phyloP scores from a whole-genome alignment of 306 rosid genomes.

The Alnus rubra region DNA sequence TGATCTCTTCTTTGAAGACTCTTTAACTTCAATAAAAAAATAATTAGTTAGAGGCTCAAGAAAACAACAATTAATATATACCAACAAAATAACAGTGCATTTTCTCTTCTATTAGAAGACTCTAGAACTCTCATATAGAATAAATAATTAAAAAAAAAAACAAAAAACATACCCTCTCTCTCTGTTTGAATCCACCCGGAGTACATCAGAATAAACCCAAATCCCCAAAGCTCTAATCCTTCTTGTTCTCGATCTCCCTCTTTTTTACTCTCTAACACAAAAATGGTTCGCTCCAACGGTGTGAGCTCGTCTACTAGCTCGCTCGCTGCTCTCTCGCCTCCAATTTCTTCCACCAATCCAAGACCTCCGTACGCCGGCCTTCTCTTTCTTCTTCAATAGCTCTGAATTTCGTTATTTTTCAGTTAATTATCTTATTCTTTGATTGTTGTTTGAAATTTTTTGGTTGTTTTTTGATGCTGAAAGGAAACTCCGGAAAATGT shows the following conservation, averaged over 20 bases:
- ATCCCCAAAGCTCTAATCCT: slow-evolving; percentile 18
- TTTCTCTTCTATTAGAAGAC: no score
- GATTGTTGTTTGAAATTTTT: neutral
- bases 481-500: no score
- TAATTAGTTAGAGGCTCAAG: no score
- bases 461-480: neutral
- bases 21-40: no score
- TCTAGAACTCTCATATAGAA: no score
- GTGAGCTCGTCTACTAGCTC: slow-evolving; percentile 46
- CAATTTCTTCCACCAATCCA: slow-evolving; percentile 20
- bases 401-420: neutral
- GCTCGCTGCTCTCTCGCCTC: slow-evolving; percentile 53
- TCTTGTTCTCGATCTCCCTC: neutral
- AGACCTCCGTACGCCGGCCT: slow-evolving; percentile 31
- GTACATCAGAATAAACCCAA: slow-evolving; percentile 3
- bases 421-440: neutral
- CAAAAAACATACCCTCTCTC: no score
- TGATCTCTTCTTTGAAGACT: no score
- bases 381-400: neutral
- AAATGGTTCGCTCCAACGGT: slow-evolving; percentile 82
- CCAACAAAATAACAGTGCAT: no score
- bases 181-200: no score
- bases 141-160: no score
- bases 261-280: neutral
- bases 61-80: no score